phyloP scores from a whole-genome alignment of 441 rosid genomes.

The Euphorbia celastroides region DNA sequence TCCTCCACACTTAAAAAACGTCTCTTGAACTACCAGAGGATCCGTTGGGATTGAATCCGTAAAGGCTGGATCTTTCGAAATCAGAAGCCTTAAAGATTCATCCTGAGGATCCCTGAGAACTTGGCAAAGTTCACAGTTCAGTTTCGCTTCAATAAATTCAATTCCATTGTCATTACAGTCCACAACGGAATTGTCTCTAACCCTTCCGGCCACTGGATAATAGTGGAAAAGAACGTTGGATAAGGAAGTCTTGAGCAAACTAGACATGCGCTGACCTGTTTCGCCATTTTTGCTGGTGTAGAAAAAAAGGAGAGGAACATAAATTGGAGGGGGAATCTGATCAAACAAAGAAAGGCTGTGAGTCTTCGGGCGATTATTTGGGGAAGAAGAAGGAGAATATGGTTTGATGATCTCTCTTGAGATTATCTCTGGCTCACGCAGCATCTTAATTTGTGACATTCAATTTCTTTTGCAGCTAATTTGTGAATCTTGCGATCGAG shows the following conservation, averaged over 20 bases:
- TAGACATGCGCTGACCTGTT: not conserved
- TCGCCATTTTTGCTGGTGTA: not conserved
- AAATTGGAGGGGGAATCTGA: not conserved
- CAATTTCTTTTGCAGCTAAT: no score
- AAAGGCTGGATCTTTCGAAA: not conserved
- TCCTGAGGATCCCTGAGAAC: not conserved
- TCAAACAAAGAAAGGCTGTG: slow-evolving; percentile 2
- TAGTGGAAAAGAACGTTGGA: not conserved
- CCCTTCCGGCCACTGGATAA: slow-evolving; percentile 11
- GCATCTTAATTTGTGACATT: no score
- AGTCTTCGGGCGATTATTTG: not conserved
- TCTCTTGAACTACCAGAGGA: slow-evolving; percentile 23
- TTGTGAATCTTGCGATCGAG: no score
- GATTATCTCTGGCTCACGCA: not conserved
- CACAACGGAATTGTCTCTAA: not conserved
- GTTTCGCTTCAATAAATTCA: slow-evolving; percentile 1
- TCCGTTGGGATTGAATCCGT: not conserved
- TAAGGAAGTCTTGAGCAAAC: not conserved
- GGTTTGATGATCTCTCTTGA: not conserved
- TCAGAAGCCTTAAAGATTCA: not conserved
- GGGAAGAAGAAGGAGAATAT: not conserved
- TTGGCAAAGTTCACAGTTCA: not conserved
- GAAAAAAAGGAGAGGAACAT: slow-evolving; percentile 2
- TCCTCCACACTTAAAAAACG: slow-evolving; percentile 22
- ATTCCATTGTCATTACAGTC: not conserved